Percentiles rank a stretch among this genome's conserved stretches.
These are phyloP conservation scores for Millerozyma acaciae DNA, from an alignment of 805 yeast species.

Conservation along the genomic window DNA sequence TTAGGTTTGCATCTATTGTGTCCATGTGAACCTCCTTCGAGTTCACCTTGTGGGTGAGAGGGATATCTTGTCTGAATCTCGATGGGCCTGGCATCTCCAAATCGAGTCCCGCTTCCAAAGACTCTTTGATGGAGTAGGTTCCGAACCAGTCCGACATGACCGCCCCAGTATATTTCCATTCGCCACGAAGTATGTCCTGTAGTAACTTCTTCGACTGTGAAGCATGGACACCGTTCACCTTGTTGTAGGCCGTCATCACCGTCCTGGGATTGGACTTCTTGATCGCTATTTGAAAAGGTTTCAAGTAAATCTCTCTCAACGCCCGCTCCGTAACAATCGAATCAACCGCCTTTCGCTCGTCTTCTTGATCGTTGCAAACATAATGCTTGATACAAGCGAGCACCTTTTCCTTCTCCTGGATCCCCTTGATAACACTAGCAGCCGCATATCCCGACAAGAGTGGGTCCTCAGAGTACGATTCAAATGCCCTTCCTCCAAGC, in stretches of 20 bases:
- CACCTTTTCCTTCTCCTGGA: slow-evolving; percentile 44
- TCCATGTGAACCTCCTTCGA: slow-evolving; percentile 38
- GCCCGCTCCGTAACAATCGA: slow-evolving; percentile 56
- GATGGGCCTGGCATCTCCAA: slow-evolving; percentile 68
- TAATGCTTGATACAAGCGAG: slow-evolving; percentile 60
- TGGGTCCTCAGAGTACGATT: slow-evolving; percentile 62
- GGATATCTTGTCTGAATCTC: slow-evolving; percentile 38
- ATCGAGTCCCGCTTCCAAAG: slow-evolving; percentile 55
- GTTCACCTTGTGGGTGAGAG: slow-evolving; percentile 39
- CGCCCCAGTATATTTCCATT: slow-evolving; percentile 56
- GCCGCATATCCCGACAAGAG: slow-evolving; percentile 44
- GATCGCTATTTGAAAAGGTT: slow-evolving; percentile 60
- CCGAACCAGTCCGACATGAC: slow-evolving; percentile 68
- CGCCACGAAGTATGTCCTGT: slow-evolving; percentile 45
- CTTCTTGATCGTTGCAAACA: slow-evolving; percentile 61
- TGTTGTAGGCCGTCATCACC: slow-evolving; percentile 62
- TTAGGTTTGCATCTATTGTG: slow-evolving; percentile 46
- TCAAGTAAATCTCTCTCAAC: slow-evolving; percentile 58
- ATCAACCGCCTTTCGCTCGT: slow-evolving; percentile 47
- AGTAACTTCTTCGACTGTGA: slow-evolving; percentile 44
- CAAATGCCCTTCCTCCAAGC: slow-evolving; percentile 61
- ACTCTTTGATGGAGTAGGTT: slow-evolving; percentile 42
- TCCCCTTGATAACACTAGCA: slow-evolving; percentile 49
- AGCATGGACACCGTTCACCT: slow-evolving; percentile 57
- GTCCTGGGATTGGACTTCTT: slow-evolving; percentile 49